Base-by-base conservation (phyloP, 2,329 filamentous ascomycete genomes). In the Fusarium sp. region DNA sequence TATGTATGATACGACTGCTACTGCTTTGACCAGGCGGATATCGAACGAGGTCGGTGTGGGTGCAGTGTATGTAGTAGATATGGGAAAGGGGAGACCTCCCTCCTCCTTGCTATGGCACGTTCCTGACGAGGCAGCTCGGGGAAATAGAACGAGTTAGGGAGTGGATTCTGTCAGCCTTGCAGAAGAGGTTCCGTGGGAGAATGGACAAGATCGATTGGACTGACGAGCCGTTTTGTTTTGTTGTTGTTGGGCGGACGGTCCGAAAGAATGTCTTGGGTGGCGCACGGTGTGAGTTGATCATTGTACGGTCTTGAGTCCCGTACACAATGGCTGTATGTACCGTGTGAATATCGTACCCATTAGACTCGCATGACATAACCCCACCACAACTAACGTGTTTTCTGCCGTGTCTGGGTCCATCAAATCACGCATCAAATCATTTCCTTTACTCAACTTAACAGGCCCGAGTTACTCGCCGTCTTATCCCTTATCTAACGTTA, bases 401-500 rank as follows among this genome's bases (percentile, higher is more conserved):
- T 58, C 47, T 42, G 61, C 70, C 61, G 37, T 46, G 33, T 56
- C 45, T 49, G 23, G 49, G 41, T 50, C 60, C 67, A 64, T 66
- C 67, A 73, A 72, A 73, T 72, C 69, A 74, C 67, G 67, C 70
- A 73, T 66, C 23, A 25, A 25, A 25, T 25, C 50, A 58, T 64
- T 69, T 64, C 50, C 57, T 57, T 61, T 53, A 54, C 63, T 62
- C 60, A 58, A 50, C 53, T 10, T 27, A 54, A 41, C 55, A 57
- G 38, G 49, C 32, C 54, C 47, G 58, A 56, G 53, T 61, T 63
- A 49, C 61, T 45, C 42, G 63, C 55, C 53, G 45, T 54, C 62
- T 66, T 61, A 60, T 64, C 49, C 27, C 59, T 66, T 63, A 59
- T 59, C 56, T 58, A 23, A 60, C 17, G 17, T 29, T 29, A 33